Percentiles rank a stretch among this genome's conserved stretches.
These are phyloP conservation scores for Eutypella sp. DNA, from an alignment of 2,329 filamentous ascomycete genomes.

Conservation along the genomic window DNA sequence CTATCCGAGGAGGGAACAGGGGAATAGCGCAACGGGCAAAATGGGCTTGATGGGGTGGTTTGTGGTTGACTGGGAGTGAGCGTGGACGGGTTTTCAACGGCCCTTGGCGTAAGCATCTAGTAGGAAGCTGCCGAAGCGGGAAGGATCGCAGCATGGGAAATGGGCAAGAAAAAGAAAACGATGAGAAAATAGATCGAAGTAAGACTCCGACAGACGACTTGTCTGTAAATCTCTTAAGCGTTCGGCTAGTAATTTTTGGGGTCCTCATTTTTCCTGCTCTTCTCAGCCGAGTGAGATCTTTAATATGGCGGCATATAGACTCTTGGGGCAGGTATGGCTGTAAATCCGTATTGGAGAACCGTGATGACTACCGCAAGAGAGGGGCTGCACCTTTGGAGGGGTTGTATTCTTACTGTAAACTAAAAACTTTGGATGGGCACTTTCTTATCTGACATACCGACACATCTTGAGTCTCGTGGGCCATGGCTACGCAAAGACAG, in stretches of 20 bases:
- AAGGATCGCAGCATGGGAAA: slow-evolving; percentile 1
- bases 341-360: too few relatives aligned
- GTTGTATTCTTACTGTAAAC: neutral
- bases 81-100: slow-evolving; percentile 6
- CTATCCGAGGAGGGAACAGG: too few relatives aligned
- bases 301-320: neutral
- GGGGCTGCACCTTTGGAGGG: neutral
- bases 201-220: neutral
- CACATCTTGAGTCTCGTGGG: too few relatives aligned
- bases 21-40: too few relatives aligned
- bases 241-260: neutral
- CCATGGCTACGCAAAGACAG: too few relatives aligned
- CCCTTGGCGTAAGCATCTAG: slow-evolving; percentile 2
- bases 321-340: neutral
- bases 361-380: too few relatives aligned
- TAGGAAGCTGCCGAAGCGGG: slow-evolving; percentile 12
- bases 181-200: neutral
- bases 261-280: too few relatives aligned
- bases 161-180: neutral
- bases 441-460: neutral
- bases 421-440: neutral
- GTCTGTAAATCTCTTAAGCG: neutral
- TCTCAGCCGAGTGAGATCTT: neutral
- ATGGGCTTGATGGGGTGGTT: neutral
- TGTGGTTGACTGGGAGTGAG: slow-evolving; percentile 7